phyloP scores from a whole-genome alignment of 805 yeast species.

The Myxozyma sirexii region DNA sequence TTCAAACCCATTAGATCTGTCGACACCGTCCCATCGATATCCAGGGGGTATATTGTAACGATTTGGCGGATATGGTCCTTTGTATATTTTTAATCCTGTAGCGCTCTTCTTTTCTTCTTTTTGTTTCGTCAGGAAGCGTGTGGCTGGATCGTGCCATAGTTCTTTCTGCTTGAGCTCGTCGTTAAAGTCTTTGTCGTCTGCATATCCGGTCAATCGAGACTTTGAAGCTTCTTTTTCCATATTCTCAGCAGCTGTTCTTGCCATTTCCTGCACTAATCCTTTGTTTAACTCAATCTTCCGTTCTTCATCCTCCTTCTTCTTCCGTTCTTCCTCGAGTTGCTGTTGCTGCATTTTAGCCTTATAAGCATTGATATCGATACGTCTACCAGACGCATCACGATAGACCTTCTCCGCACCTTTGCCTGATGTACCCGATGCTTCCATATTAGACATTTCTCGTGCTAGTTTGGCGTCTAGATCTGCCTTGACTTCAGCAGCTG shows the following conservation, averaged over 20 bases:
- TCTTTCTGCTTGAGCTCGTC: conserved; percentile 42
- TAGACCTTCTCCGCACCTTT: conserved; percentile 49
- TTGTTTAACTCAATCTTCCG: conserved; percentile 40
- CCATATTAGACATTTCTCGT: conserved; percentile 28
- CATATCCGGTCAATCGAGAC: conserved; percentile 41
- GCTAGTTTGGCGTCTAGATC: conserved; percentile 45
- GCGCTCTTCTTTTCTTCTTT: conserved; percentile 35
- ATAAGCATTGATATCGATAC: conserved; percentile 48
- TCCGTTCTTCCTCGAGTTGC: conserved; percentile 39
- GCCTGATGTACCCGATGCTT: conserved; percentile 24
- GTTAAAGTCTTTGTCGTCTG: conserved; percentile 48
- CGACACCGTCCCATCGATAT: conserved; percentile 87
- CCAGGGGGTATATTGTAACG: conserved; percentile 81
- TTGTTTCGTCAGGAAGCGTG: conserved; percentile 46
- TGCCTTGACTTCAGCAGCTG: conserved; percentile 48
- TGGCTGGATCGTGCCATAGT: conserved; percentile 67
- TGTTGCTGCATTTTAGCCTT: conserved; percentile 36
- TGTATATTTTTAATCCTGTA: conserved; percentile 59
- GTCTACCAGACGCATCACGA: conserved; percentile 65
- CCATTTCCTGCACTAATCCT: conserved; percentile 48
- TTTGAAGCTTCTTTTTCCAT: conserved; percentile 39
- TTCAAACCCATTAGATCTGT: conserved; percentile 88
- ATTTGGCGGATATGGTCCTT: conserved; percentile 62
- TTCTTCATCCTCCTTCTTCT: conserved; percentile 35
- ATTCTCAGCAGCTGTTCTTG: conserved; percentile 44